phyloP scores from a whole-genome alignment of 2,329 filamentous ascomycete genomes.

The Fusarium lyarnte region DNA sequence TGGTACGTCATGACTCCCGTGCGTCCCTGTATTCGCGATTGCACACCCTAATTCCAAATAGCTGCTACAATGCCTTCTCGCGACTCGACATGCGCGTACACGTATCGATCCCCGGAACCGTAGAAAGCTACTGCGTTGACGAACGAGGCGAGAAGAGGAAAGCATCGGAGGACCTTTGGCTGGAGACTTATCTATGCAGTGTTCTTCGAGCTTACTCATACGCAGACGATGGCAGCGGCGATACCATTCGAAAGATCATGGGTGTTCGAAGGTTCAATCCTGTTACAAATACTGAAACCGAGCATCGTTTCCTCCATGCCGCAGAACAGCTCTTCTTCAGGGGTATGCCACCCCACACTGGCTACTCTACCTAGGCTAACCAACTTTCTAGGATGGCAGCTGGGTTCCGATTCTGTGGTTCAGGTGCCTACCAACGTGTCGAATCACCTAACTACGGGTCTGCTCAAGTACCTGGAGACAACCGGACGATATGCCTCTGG shows the following conservation, averaged over 20 bases:
- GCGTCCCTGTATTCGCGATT: slow-evolving; percentile 44
- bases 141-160: slow-evolving; percentile 95
- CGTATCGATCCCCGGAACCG: slow-evolving; percentile 94
- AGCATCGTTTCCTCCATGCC: slow-evolving; percentile 94
- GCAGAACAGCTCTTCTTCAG: slow-evolving; percentile 96
- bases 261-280: slow-evolving; percentile 98
- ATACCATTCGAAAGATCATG: slow-evolving; percentile 95
- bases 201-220: slow-evolving; percentile 96
- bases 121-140: slow-evolving; percentile 97
- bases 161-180: slow-evolving; percentile 92
- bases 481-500: slow-evolving; percentile 94
- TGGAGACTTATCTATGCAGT: slow-evolving; percentile 96
- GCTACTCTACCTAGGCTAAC: slow-evolving; percentile 25
- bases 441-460: slow-evolving; percentile 93
- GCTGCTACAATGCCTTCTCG: slow-evolving; percentile 99
- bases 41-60: slow-evolving; percentile 37
- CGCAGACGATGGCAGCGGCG: slow-evolving; percentile 92
- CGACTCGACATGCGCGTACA: slow-evolving; percentile 98
- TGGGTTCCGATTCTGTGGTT: slow-evolving; percentile 95
- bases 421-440: slow-evolving; percentile 97
- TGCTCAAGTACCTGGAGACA: slow-evolving; percentile 93
- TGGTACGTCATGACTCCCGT: slow-evolving; percentile 67
- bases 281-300: slow-evolving; percentile 96
- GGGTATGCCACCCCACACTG: slow-evolving; percentile 61
- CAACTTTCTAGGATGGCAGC: slow-evolving; percentile 77